phyloP scores from a whole-genome alignment of 805 yeast species.

The Huiozyma naganishii region DNA sequence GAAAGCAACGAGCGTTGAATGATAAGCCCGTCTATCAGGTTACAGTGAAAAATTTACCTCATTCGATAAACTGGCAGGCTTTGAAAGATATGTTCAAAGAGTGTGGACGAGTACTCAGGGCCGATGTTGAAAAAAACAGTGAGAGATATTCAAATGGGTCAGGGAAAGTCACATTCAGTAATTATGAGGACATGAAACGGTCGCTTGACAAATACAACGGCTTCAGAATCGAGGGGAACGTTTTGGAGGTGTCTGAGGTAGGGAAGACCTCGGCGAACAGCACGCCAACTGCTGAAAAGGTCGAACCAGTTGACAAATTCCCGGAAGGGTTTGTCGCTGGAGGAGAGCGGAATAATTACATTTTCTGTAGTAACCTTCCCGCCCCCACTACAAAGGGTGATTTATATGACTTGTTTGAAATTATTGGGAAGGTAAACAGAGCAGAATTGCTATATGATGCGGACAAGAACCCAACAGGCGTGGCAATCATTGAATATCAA shows the following conservation, averaged over 20 bases:
- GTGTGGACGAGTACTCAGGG: constrained; percentile 70
- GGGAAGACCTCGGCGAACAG: not conserved
- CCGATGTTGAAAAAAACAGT: constrained; percentile 59
- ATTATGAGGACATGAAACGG: constrained; percentile 51
- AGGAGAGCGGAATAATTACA: constrained; percentile 48
- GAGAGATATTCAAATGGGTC: constrained; percentile 66
- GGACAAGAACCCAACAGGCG: constrained; percentile 63
- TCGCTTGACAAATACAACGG: constrained; percentile 66
- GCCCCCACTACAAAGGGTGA: constrained; percentile 82
- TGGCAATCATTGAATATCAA: constrained; percentile 75
- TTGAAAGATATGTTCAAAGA: constrained; percentile 74
- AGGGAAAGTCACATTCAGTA: constrained; percentile 70
- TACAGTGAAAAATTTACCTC: constrained; percentile 76
- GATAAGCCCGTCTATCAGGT: constrained; percentile 36
- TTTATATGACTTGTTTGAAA: constrained; percentile 73
- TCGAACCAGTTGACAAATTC: constrained; percentile 33
- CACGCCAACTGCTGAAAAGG: not conserved
- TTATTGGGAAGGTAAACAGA: constrained; percentile 60
- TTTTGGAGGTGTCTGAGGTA: constrained; percentile 5
- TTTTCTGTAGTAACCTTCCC: constrained; percentile 74
- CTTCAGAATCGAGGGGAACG: constrained; percentile 34
- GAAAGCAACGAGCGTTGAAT: constrained; percentile 3
- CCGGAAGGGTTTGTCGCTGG: constrained; percentile 54
- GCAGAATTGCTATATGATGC: constrained; percentile 65
- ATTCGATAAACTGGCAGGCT: constrained; percentile 71